Evolutionary conservation across 768 basidiomycete species (phyloP).

Genomic region (Lenzites betulinus): DNA sequence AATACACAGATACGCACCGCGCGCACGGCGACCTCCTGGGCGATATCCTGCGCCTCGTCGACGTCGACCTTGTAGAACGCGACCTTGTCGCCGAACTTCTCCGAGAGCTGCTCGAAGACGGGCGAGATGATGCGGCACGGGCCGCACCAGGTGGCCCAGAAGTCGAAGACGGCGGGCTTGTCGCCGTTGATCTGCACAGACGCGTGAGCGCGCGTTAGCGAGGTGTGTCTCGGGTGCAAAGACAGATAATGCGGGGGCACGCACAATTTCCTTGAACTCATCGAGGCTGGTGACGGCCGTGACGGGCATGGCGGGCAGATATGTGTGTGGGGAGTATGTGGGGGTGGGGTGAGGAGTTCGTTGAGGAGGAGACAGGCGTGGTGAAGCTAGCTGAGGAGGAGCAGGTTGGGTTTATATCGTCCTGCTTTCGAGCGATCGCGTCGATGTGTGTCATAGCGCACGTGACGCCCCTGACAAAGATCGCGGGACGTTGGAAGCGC

Average conservation of each 20-base stretch:
- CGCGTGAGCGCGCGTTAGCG: neutral
- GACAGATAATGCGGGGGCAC: conserved; percentile 23
- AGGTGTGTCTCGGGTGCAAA: neutral
- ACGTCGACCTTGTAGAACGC: conserved; percentile 77
- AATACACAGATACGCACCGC: conserved; percentile 55
- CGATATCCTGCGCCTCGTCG: conserved; percentile 55
- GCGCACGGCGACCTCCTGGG: conserved; percentile 59
- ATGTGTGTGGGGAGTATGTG: neutral
- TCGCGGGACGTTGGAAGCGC: neutral
- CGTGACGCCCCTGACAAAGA: conserved; percentile 18
- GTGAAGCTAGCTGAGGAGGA: neutral
- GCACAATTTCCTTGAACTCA: conserved; percentile 41
- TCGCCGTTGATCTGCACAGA: conserved; percentile 45
- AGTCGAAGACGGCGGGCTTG: conserved; percentile 59
- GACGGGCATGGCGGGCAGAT: conserved; percentile 23
- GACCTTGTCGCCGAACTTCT: conserved; percentile 37
- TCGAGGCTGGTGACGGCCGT: conserved; percentile 20
- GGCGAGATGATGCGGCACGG: conserved; percentile 70
- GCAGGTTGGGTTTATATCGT: conserved; percentile 8
- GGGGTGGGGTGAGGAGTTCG: neutral
- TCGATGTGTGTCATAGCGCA: conserved; percentile 16
- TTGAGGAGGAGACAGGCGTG: neutral
- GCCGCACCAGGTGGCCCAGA: conserved; percentile 80
- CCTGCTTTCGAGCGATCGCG: conserved; percentile 8
- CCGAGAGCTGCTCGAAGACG: conserved; percentile 59